Conservation (phyloP, 2,329 filamentous ascomycete genomes). For the Sordariomycetes sp. region DNA sequence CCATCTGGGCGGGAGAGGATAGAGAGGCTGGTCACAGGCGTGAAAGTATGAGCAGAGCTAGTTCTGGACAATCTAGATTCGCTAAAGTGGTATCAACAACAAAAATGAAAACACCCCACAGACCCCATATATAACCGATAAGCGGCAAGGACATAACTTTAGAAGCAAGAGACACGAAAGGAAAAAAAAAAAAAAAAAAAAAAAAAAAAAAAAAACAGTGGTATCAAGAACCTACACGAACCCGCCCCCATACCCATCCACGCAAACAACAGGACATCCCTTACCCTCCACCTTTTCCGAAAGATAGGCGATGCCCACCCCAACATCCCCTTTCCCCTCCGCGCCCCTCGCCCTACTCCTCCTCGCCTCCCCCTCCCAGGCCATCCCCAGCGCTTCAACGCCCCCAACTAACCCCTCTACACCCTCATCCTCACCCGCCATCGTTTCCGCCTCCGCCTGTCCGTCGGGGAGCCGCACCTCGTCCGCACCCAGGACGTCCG, state of each 20-base stretch:
- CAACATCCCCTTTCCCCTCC: not conserved
- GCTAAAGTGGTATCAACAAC: no score
- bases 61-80: no score
- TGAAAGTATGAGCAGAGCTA: no score
- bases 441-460: constrained; percentile 12
- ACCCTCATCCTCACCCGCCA: not conserved
- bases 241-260: not conserved
- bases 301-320: not conserved
- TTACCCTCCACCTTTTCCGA: constrained; percentile 3
- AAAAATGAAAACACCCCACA: no score
- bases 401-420: not conserved
- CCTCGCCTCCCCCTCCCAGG: not conserved
- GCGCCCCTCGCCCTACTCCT: not conserved
- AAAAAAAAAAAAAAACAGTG: not conserved
- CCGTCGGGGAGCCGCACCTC: constrained; percentile 60
- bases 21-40: no score
- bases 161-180: not conserved
- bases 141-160: no score
- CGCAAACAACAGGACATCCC: constrained; percentile 1
- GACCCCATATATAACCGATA: no score
- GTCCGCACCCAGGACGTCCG: constrained; percentile 57
- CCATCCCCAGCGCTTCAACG: constrained; percentile 9
- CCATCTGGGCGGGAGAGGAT: no score
- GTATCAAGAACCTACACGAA: constrained; percentile 1
- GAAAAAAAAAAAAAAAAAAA: not conserved